Evolutionary conservation across 1,139 yeast genomes (phyloP), one percentile per base, ranked within the genome.

Genomic region (Candida sp.): DNA sequence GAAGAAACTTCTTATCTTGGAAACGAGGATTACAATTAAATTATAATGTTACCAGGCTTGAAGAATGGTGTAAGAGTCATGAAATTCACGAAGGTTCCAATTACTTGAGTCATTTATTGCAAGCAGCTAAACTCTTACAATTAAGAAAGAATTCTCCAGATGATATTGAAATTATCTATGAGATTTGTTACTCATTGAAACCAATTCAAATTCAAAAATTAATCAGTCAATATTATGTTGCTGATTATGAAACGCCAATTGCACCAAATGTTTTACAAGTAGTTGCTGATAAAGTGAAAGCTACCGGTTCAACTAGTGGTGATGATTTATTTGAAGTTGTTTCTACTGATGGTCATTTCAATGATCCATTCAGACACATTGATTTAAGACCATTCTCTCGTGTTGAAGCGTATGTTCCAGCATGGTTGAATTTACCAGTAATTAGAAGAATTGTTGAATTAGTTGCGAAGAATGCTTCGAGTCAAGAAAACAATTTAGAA

Each of bases 51-150:
- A 93, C 99, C 5, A 81, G 99, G 58, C 77, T 95, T 56, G 98
- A 91, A 65, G 99, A 95, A 70, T 95, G 99, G 99, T 93, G 99
- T 68, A 93, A 90, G 68, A 83, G 93, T 4, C 97, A 93, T 64
- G 95, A 87, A 47, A 81, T 95, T 53, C 86, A 88, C 43, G 97
- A 91, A 60, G 97, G 96, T 4, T 80, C 93, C n/a, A 80, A 85
- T 35, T 84, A 90, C 58, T 77, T 95, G 62, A 85, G 87, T 51
- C 98, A 91, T 62, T 76, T 95, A 60, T 78, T 90, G 59, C 99
- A 95, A 69, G 95, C 96, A 22, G 95, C 97, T 40, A 95, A 95
- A 69, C 73, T 95, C 50, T 73, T 95, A 58, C 99, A 95, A 68
- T 79, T 93, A 61, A 82, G 95, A 65, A 93, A 91, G 71, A 86